These are phyloP conservation scores for Juglanconis oblonga DNA, from an alignment of 2,329 filamentous ascomycete species.

Conservation along the genomic window DNA sequence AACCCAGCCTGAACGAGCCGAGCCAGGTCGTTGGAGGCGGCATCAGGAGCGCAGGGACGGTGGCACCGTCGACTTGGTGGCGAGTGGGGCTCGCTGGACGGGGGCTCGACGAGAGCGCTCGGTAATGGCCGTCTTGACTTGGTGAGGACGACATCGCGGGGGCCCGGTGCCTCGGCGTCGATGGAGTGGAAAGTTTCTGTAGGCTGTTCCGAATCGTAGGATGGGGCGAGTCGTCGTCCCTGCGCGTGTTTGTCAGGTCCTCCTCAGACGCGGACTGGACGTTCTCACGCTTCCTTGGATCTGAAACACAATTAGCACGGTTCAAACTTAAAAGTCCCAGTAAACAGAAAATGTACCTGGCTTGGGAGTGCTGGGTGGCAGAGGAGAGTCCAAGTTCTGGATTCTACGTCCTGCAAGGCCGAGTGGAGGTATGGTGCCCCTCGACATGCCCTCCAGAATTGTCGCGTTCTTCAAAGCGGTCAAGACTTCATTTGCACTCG, in stretches of 20 bases:
- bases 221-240: conserved; percentile 26
- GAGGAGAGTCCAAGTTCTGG: conserved; percentile 54
- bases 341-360: conserved; percentile 33
- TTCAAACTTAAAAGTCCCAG: conserved; percentile 16
- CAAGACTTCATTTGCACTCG: conserved; percentile 82
- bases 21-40: conserved; percentile 41
- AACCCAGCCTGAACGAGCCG: conserved; percentile 27
- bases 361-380: conserved; percentile 46
- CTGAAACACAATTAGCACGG: conserved; percentile 20
- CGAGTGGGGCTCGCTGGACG: conserved; percentile 12
- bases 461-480: conserved; percentile 70
- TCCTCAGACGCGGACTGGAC: conserved; percentile 31
- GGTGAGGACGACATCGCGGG: conserved; percentile 38
- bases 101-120: conserved; percentile 19
- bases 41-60: conserved; percentile 45
- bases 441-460: conserved; percentile 40
- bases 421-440: conserved; percentile 33
- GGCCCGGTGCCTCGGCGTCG: conserved; percentile 28
- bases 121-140: conserved; percentile 33
- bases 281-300: conserved; percentile 31
- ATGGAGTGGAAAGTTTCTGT: conserved; percentile 29
- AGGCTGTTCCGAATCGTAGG: conserved; percentile 27
- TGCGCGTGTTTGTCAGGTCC: conserved; percentile 24
- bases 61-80: conserved; percentile 8
- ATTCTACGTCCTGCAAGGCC: conserved; percentile 45